A percentile compares a stretch with the other conserved stretches of the same genome.
Conservation (phyloP, 306 rosid species). For the Ziziphus jujuba region DNA sequence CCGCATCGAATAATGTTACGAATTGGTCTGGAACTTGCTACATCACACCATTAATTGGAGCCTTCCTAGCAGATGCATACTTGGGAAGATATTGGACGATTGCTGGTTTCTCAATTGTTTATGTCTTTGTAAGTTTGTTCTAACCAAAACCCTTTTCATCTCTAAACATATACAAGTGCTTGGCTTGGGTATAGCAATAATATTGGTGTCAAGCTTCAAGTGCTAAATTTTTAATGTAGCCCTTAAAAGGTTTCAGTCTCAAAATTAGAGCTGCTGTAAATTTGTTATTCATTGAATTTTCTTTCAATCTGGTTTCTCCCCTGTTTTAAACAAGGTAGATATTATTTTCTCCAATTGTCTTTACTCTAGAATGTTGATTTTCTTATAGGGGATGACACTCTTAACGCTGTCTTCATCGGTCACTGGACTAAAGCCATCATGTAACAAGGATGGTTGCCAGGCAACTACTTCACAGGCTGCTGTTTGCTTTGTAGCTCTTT, state of each 20-base stretch:
- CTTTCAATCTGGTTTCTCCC: too few relatives aligned
- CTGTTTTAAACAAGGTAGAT: background rate
- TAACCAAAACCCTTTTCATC: background rate
- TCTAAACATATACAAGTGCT: background rate
- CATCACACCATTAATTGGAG: slow-evolving; percentile 17
- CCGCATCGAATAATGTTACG: slow-evolving; percentile 15
- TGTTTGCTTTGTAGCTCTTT: slow-evolving; percentile 3
- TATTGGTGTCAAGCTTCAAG: background rate
- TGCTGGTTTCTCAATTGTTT: slow-evolving; percentile 14
- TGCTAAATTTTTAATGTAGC: background rate
- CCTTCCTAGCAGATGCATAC: slow-evolving; percentile 20
- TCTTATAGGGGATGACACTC: slow-evolving; percentile 10
- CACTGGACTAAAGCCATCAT: slow-evolving; percentile 13
- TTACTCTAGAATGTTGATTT: background rate
- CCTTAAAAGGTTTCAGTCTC: background rate
- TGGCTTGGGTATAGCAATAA: background rate
- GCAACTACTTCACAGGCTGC: slow-evolving; percentile 1
- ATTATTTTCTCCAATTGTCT: background rate
- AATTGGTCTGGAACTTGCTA: slow-evolving; percentile 24
- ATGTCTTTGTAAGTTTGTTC: slow-evolving; percentile 18
- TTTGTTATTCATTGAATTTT: too few relatives aligned
- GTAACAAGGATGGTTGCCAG: slow-evolving; percentile 7
- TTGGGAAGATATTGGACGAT: slow-evolving; percentile 20
- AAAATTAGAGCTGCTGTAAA: background rate
- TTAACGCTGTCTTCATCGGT: slow-evolving; percentile 6